Evolutionary conservation across 176 grass and related monocot genomes (phyloP), one percentile per base, ranked within the genome.

Genomic region (Zizania latifolia): DNA sequence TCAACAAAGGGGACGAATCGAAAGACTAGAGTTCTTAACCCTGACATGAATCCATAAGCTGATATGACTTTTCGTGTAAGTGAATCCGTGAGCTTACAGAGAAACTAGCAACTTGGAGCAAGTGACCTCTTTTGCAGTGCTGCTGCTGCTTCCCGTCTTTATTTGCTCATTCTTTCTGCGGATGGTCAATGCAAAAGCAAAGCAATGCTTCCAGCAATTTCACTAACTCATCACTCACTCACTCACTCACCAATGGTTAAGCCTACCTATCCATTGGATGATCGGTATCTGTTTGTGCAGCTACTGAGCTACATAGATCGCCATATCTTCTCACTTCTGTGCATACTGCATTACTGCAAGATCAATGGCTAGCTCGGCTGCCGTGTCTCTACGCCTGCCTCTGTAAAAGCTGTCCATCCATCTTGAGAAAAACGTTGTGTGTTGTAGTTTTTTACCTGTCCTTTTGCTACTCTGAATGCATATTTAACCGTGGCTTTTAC

Each of bases 21-120:
- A n/a, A n/a, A n/a, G n/a, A n/a, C n/a, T n/a, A n/a, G n/a, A 83
- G 68, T 27, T 74, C 80, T 78, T 83, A 68, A 50, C 12, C 11
- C 80, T 83, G 69, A 45, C 69, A 43, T 46, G 64, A 48, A 72
- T 76, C 55, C 32, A 15, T 68, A 62, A 74, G 48, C 39, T 60
- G 60, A 31, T 59, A 26, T 8, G 68, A 5, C 61, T 82, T 71
- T 82, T 16, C 6, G 10, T 27, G 78, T 86, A 38, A n/a, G n/a
- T n/a, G n/a, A 78, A 65, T 28, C 56, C 24, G 35, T 34, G 65
- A 71, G 65, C 21, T 36, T n/a, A n/a, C n/a, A n/a, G n/a, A n/a
- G n/a, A n/a, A n/a, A n/a, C n/a, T n/a, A n/a, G n/a, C n/a, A n/a
- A 24, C 48, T 60, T 62, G 19, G 48, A n/a, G 14, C 57, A 38